Base-by-base conservation (phyloP, 371 early-diverging fungal genomes). In the Dichotomocladium elegans region DNA sequence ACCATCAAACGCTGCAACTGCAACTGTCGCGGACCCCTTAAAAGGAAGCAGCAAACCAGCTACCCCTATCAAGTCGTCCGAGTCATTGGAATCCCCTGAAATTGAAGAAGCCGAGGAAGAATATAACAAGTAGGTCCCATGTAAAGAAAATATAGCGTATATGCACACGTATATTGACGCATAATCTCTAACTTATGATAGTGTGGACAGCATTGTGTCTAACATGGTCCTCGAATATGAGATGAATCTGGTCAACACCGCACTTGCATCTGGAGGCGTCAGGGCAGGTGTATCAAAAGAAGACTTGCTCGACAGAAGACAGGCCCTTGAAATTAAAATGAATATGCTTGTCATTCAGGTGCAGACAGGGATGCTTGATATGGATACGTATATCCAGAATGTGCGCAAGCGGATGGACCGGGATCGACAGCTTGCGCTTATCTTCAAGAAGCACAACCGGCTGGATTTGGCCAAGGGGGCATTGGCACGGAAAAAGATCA, bases 191-290 rank as follows among this genome's bases (percentile, higher is more conserved):
- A 4, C 11, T 40, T 41, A 47, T 33, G 10, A 35, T 54, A 89
- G 90, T 57, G 82, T 87, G 19, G 93, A 91, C 33, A 53, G 52
- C 41, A 70, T 91, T 51, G 82, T 83, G 2, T 91, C 92, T 2
- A 92, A 89, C 55, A 76, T 76, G 65, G 91, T 93, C 0, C 62
- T 93, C 15, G 91, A 92, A 54, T 60, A 72, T n/a, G 94, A 93
- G 62, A 68, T 84, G 25, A 71, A 65, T 1, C 40, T 64, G 6
- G 68, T 86, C 0, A 61, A 73, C 28, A 51, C 66, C 5, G 70
- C 76, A 43, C 70, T 91, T n/a, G 57, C 73, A 4, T 12, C 26
- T 10, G 41, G 31, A 10, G 31, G 24, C 62, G n/a, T 68, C 54
- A 19, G 58, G 56, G 29, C 81, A 70, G 45, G 60, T 41, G 68